phyloP scores from a whole-genome alignment of 768 basidiomycete species.

The Ephemerocybe angulata region DNA sequence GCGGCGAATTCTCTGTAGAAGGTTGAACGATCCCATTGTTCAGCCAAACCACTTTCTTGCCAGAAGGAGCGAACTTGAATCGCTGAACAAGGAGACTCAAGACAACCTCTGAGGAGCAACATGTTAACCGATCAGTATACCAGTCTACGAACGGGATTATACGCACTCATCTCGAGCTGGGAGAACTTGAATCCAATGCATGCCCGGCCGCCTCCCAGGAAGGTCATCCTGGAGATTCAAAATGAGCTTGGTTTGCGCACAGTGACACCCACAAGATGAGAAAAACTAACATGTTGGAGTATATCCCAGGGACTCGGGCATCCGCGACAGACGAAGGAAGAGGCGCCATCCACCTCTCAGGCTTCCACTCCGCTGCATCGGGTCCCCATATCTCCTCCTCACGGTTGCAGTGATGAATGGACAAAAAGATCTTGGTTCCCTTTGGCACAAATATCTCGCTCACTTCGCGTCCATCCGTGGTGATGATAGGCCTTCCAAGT shows the following conservation, averaged over 20 bases:
- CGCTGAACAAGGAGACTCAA: conserved; percentile 9
- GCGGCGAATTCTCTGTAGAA: too few relatives aligned
- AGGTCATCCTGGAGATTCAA: conserved; percentile 15
- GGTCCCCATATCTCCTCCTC: conserved; percentile 37
- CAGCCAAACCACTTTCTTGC: conserved; percentile 13
- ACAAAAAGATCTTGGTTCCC: conserved; percentile 38
- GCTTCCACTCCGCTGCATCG: conserved; percentile 40
- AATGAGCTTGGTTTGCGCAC: neutral
- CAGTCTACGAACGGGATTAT: conserved; percentile 48
- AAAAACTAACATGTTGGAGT: conserved; percentile 12
- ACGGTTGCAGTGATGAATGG: conserved; percentile 34
- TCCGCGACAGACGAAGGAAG: conserved; percentile 26
- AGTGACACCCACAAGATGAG: too few relatives aligned
- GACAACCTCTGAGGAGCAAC: conserved; percentile 10
- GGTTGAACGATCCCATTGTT: conserved; percentile 14
- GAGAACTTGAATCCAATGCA: too few relatives aligned
- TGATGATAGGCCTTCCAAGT: too few relatives aligned
- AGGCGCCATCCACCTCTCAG: conserved; percentile 39
- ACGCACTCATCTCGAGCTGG: too few relatives aligned
- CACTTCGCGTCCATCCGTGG: too few relatives aligned
- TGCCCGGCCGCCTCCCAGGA: too few relatives aligned
- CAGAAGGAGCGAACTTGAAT: conserved; percentile 13
- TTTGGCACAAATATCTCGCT: conserved; percentile 39
- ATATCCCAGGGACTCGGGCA: conserved; percentile 18
- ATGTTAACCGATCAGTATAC: too few relatives aligned